Evolutionary conservation across 1,284 basidiomycete species (phyloP).

Genomic region (Cryptococcus sp.): DNA sequence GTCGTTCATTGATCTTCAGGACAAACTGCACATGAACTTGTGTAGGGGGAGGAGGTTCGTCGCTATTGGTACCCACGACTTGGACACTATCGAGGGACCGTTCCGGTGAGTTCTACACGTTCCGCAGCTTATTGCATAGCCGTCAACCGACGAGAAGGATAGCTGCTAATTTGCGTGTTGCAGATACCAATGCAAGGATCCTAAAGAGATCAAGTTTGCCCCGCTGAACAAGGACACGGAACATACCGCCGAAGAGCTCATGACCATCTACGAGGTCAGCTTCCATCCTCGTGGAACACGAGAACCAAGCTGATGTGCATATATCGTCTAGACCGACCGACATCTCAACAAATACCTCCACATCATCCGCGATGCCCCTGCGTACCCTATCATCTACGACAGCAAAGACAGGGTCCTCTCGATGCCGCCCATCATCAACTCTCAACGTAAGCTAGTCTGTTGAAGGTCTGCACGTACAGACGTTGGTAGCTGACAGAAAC

Average conservation of each 20-base stretch:
- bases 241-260: slow-evolving; percentile 79
- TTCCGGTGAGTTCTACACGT: slow-evolving; percentile 61
- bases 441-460: slow-evolving; percentile 61
- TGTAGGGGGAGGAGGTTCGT: slow-evolving; percentile 88
- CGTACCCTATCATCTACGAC: slow-evolving; percentile 98
- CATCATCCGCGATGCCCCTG: slow-evolving; percentile 92
- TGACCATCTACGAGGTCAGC: slow-evolving; percentile 84
- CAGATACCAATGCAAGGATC: slow-evolving; percentile 83
- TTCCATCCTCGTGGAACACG: neutral
- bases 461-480: neutral
- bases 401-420: slow-evolving; percentile 81
- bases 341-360: slow-evolving; percentile 85
- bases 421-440: slow-evolving; percentile 99
- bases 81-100: slow-evolving; percentile 83
- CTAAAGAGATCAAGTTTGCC: slow-evolving; percentile 85
- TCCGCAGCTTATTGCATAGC: neutral
- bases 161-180: no score
- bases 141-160: neutral
- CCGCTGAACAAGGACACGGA: slow-evolving; percentile 76
- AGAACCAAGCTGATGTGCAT: slow-evolving; percentile 2
- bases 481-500: slow-evolving; percentile 17
- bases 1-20: slow-evolving; percentile 97
- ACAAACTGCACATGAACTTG: slow-evolving; percentile 97
- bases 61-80: slow-evolving; percentile 95
- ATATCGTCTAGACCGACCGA: slow-evolving; percentile 72